Evolutionary conservation across 306 rosid species (phyloP).

Genomic region (Purshia tridentata): DNA sequence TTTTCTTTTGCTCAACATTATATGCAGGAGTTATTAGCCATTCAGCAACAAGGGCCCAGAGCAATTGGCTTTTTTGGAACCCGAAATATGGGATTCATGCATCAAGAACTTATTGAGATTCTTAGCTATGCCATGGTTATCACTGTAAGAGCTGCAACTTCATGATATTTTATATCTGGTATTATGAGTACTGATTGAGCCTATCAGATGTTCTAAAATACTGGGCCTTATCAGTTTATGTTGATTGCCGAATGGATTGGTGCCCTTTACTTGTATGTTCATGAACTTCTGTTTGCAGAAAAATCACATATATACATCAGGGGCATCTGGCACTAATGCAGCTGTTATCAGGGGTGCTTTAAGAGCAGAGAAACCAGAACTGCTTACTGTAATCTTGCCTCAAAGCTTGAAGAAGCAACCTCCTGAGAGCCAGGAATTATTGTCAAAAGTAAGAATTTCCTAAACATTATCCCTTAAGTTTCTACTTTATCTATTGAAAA

Average conservation of each 20-base stretch:
- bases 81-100: conserved; percentile 99
- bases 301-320: conserved; percentile 95
- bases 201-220: conserved; percentile 13
- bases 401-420: conserved; percentile 95
- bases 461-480: not conserved
- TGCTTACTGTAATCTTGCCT: conserved; percentile 95
- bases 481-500: not conserved
- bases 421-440: conserved; percentile 97
- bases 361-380: conserved; percentile 97
- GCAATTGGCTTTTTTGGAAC: conserved; percentile 97
- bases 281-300: conserved; percentile 53
- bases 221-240: conserved; percentile 16
- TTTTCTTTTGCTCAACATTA: not conserved
- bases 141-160: conserved; percentile 66
- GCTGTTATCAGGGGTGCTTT: conserved; percentile 99
- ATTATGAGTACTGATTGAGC: conserved; percentile 29
- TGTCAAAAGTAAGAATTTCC: conserved; percentile 74
- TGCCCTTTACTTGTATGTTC: conserved; percentile 22
- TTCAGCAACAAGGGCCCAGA: conserved; percentile 99
- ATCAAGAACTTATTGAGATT: conserved; percentile 95
- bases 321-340: conserved; percentile 99
- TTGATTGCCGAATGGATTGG: not conserved
- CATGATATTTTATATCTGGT: conserved; percentile 2
- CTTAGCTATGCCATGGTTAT: conserved; percentile 99
- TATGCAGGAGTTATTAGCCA: conserved; percentile 88